A percentile compares a stretch with the other conserved stretches of the same genome.
Conservation (phyloP, 2,329 filamentous ascomycete species). For the Fusarium ramigenum region DNA sequence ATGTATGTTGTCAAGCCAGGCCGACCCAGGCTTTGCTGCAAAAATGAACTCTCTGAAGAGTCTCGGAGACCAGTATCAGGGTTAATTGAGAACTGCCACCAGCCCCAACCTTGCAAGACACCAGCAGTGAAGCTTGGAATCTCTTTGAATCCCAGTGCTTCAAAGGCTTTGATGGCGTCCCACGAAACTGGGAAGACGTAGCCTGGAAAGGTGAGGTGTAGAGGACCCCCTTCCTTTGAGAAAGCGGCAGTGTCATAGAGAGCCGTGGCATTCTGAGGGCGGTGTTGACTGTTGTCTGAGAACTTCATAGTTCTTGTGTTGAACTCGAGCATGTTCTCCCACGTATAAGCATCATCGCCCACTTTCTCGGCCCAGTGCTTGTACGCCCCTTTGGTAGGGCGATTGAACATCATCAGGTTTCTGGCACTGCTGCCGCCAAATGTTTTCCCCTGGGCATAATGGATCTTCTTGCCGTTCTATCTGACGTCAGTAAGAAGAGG, state of each 20-base stretch:
- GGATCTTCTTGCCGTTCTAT: not conserved
- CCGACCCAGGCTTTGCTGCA: not conserved
- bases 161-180: not conserved
- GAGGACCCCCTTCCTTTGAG: not conserved
- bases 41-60: not conserved
- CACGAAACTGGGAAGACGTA: not conserved
- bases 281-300: not conserved
- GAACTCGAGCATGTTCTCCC: not conserved
- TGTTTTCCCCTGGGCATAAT: not conserved
- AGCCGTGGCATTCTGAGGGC: not conserved
- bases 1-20: not conserved
- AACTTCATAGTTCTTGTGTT: not conserved
- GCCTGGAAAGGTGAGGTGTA: not conserved
- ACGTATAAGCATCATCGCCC: not conserved
- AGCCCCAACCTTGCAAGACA: slow-evolving; percentile 5
- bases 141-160: slow-evolving; percentile 1
- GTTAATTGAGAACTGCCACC: slow-evolving; percentile 16
- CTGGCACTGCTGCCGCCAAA: not conserved
- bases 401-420: slow-evolving; percentile 2
- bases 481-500: not conserved
- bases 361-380: not conserved
- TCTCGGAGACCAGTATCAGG: slow-evolving; percentile 6
- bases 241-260: not conserved
- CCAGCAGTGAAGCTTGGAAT: slow-evolving; percentile 8
- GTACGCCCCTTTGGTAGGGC: not conserved